A percentile compares a stretch with the other conserved stretches of the same genome.
Conservation (phyloP, 257 asterid genomes). For the Salvia splendens region DNA sequence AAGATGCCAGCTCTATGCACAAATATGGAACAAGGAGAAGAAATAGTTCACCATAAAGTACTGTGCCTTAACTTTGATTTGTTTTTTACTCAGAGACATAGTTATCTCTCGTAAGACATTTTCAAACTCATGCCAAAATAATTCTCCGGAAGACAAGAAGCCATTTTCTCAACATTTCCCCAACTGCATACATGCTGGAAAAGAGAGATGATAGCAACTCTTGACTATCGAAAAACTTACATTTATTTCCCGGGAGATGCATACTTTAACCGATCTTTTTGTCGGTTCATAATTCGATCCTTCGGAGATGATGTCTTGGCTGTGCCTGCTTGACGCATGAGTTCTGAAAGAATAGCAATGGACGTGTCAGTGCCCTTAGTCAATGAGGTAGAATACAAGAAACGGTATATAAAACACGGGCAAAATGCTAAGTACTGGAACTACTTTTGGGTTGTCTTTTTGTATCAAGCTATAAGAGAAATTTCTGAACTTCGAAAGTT, state of each 20-base stretch:
- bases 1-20: constrained; percentile 39
- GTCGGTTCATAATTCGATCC: constrained; percentile 56
- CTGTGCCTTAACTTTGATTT: constrained; percentile 3
- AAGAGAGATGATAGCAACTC: constrained; percentile 13
- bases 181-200: constrained; percentile 20
- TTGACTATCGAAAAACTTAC: constrained; percentile 11
- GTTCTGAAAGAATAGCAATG: constrained; percentile 54
- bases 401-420: neutral
- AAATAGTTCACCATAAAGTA: constrained; percentile 17
- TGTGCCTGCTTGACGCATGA: constrained; percentile 79
- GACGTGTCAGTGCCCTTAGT: constrained; percentile 3
- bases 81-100: constrained; percentile 14
- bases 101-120: constrained; percentile 10
- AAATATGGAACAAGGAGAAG: constrained; percentile 25
- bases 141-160: constrained; percentile 17
- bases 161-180: constrained; percentile 17
- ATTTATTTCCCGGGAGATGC: constrained; percentile 72
- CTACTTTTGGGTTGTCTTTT: neutral
- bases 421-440: neutral
- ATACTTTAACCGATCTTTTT: constrained; percentile 61
- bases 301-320: constrained; percentile 78
- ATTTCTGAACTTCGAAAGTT: neutral
- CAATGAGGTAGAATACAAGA: neutral
- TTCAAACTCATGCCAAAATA: constrained; percentile 7
- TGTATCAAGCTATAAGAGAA: neutral